These are phyloP conservation scores for Claviceps cyperi DNA, from an alignment of 2,329 filamentous ascomycete species.

Conservation along the genomic window DNA sequence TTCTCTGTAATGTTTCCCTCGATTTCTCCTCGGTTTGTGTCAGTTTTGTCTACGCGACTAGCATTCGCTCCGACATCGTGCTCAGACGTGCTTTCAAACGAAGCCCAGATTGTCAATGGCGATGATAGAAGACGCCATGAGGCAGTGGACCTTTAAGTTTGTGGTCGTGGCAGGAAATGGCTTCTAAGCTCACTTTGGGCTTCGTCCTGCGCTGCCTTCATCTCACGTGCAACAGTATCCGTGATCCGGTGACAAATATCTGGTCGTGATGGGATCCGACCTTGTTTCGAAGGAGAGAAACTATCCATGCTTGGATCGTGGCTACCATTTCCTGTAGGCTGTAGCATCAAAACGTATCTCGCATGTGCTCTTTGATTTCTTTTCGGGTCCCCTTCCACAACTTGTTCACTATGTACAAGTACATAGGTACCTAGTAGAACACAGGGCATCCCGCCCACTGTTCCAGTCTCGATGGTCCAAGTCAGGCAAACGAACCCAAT, in stretches of 20 bases:
- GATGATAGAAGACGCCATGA: background rate
- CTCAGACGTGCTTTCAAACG: background rate
- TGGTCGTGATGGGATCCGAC: conserved; percentile 1
- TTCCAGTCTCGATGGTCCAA: no score
- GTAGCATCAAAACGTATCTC: conserved; percentile 1
- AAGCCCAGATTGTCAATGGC: no score
- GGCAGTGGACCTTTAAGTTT: background rate
- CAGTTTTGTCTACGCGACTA: background rate
- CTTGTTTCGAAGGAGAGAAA: conserved; percentile 4
- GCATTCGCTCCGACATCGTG: background rate
- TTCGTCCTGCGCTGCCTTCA: no score
- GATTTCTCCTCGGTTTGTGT: background rate
- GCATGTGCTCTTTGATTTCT: no score
- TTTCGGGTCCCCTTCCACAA: no score
- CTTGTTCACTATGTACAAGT: no score
- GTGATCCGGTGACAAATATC: background rate
- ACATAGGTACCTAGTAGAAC: no score
- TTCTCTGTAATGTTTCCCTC: background rate
- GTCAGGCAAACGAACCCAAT: no score
- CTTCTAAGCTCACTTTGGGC: no score
- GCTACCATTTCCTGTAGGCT: background rate
- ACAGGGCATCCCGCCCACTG: no score
- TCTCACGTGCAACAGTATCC: background rate
- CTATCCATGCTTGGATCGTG: background rate
- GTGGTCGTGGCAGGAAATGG: no score